Evolutionary conservation across 83 land plant species (phyloP), one percentile per base, ranked within the genome.

Genomic region (Picea mariana): DNA sequence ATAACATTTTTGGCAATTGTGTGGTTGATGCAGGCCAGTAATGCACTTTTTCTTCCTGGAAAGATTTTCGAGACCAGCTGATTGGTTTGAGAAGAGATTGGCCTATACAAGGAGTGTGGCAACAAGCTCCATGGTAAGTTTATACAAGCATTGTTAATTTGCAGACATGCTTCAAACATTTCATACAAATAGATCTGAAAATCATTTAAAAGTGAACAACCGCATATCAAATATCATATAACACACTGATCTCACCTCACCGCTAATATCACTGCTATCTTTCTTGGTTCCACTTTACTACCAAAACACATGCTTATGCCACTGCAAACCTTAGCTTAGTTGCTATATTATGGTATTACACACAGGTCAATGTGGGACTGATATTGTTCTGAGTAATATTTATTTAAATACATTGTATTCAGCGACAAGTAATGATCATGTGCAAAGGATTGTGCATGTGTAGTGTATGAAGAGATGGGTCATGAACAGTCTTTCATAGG

Each of bases 21-120:
- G 44, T 83, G 52, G 44, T 52, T 76, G 58, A 26, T 85, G 68
- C 91, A 98, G 99, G 89, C 99, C 99, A 79, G 99, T 94, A 21
- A 89, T 98, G 94, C 99, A 94, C 87, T 71, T 87, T 68, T 98
- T 98, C 68, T 98, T 98, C 86, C 82, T 94, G 85, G 99, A 98
- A 85, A 93, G 90, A 79, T 98, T 96, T 83, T 82, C 89, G 65
- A 94, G 88, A 83, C 93, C 99, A 72, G 93, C 94, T 78, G 93
- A 94, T 80, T 98, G 99, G 99, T 98, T 98, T 88, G 97, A 96
- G 86, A 96, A 90, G 77, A 87, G 99, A 47, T 88, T 98, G 17
- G 90, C 98, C 55, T 98, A 98, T 81, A 94, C 97, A 44, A 87
- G 99, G 84, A 98, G 99, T 87, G 96, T 98, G 26, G 99, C 99